Percentiles rank a stretch among this genome's conserved stretches.
phyloP scores from a whole-genome alignment of 192 early-diverging fungal genomes.

The Gigaspora rosea region DNA sequence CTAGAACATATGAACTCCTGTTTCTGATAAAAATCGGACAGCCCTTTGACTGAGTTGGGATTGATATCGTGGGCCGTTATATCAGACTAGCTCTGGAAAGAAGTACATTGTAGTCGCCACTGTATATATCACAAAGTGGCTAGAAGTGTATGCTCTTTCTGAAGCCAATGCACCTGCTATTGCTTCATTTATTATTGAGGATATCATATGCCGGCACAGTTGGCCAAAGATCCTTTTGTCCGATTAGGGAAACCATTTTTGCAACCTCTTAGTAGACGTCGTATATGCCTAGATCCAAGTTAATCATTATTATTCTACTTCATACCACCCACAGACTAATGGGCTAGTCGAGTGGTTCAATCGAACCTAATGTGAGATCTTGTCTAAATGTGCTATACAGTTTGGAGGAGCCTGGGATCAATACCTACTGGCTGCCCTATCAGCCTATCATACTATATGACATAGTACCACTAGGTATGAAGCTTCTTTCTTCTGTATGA shows the following conservation, averaged over 20 bases:
- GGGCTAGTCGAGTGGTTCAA: too few relatives aligned
- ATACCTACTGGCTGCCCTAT: too few relatives aligned
- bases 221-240: constrained; percentile 25
- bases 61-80: constrained; percentile 29
- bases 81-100: constrained; percentile 5
- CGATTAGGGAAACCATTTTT: constrained; percentile 27
- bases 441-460: too few relatives aligned
- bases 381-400: background rate
- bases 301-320: background rate
- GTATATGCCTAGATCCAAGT: background rate
- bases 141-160: background rate
- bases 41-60: constrained; percentile 27
- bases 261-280: background rate
- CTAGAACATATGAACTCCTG: background rate
- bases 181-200: constrained; percentile 6
- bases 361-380: too few relatives aligned
- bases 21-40: background rate
- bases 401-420: too few relatives aligned
- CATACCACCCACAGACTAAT: too few relatives aligned
- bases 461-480: too few relatives aligned
- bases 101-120: constrained; percentile 32
- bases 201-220: constrained; percentile 20
- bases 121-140: constrained; percentile 32
- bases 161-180: background rate
- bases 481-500: too few relatives aligned